phyloP scores from a whole-genome alignment of 2,329 filamentous ascomycete genomes.

The Exserohilum rostratum region DNA sequence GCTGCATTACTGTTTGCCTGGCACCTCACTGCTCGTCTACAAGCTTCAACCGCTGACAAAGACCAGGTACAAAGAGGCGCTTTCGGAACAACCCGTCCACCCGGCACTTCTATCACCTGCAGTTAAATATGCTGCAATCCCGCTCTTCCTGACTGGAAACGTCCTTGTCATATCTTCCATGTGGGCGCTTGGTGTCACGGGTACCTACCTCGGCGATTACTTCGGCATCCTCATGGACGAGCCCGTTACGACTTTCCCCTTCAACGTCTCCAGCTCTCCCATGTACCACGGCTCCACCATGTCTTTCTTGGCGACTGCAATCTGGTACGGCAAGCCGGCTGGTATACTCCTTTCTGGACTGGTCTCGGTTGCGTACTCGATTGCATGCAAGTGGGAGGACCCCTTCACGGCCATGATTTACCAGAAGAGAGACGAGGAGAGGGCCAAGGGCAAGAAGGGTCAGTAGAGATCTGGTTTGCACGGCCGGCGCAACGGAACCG shows the following conservation, averaged over 20 bases:
- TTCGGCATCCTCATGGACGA: constrained; percentile 97
- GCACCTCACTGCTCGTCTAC: not conserved
- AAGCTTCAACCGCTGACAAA: constrained; percentile 1
- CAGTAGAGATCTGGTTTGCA: constrained; percentile 6
- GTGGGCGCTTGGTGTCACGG: constrained; percentile 89
- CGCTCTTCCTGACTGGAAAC: constrained; percentile 77
- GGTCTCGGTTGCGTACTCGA: constrained; percentile 77
- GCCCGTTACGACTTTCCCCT: constrained; percentile 93
- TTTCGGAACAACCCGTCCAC: constrained; percentile 76
- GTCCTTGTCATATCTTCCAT: constrained; percentile 86
- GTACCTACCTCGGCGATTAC: constrained; percentile 97
- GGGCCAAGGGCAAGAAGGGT: constrained; percentile 49
- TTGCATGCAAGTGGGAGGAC: constrained; percentile 87
- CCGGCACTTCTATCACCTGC: constrained; percentile 69
- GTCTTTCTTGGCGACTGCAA: constrained; percentile 86
- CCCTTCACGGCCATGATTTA: constrained; percentile 95
- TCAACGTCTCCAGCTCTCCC: constrained; percentile 86
- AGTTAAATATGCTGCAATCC: constrained; percentile 69
- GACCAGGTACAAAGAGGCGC: constrained; percentile 79
- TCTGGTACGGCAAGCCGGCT: constrained; percentile 86
- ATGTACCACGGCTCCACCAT: constrained; percentile 97
- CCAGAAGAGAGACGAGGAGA: constrained; percentile 73
- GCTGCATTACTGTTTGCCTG: not conserved
- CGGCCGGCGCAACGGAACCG: not conserved
- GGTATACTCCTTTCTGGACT: constrained; percentile 76